Base-by-base conservation (phyloP, 1,284 basidiomycete species). In the Albatrellus sp. region DNA sequence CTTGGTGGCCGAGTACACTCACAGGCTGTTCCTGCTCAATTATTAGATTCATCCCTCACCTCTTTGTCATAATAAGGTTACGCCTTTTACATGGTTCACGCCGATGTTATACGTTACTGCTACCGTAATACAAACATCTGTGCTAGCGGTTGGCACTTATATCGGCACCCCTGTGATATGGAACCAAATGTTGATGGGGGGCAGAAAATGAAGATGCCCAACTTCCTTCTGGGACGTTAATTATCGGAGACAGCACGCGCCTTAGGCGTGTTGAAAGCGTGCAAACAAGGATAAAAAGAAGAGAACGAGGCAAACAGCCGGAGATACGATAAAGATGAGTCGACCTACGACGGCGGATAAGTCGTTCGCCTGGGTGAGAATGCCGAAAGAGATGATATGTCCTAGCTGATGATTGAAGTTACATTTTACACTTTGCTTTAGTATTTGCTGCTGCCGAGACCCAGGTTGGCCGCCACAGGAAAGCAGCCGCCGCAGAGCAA, bases 381-480 rank as follows among this genome's bases (percentile, higher is more conserved):
- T 29, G 38, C 37, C 20, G 20, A 12, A 16, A 24, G 24, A 9
- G 24, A 37, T 20, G 45, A 24, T 24, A 7, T 24, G 7, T 24
- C 24, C 24, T 24, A 24, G 24, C 24, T 24, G 11, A 31, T 11
- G 36, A 44, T 24, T 31, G 40, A 12, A 12, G n/a, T 24, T 13
- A 19, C 36, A 46, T 48, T 48, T 12, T n/a, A 38, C 28, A 31
- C 5, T 12, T n/a, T 28, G 43, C 20, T 31, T 42, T 50, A 54
- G 54, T 52, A 49, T 17, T 35, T 57, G 40, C 46, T 59, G 14
- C 48, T 55, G 45, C 58, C 58, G 49, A 60, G 54, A 50, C 58
- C 58, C 30, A 51, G 45, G 42, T 45, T 57, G 44, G 40, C 54
- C 57, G 57, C 57, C 57, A 54, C 50, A 46, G 40, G 38, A 47